Evolutionary conservation across 768 basidiomycete genomes (phyloP).

Genomic region (Galerina sulciceps): DNA sequence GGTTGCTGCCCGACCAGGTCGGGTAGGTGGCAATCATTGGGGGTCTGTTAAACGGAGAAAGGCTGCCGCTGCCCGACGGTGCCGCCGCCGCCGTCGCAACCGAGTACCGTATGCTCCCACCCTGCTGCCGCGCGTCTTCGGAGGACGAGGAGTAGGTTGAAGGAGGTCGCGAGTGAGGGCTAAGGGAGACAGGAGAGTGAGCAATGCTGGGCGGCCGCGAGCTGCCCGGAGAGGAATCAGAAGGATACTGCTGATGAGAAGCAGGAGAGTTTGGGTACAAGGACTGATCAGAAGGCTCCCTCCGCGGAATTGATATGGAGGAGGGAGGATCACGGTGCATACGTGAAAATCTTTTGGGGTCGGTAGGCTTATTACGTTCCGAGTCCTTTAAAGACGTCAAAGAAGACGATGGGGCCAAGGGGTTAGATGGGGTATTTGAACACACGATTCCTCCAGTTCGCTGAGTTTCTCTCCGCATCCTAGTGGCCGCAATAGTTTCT

Average conservation of each 20-base stretch:
- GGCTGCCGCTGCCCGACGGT: background rate
- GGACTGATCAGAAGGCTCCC: conserved; percentile 50
- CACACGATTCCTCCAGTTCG: conserved; percentile 49
- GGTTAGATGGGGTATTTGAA: conserved; percentile 30
- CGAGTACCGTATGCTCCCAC: conserved; percentile 44
- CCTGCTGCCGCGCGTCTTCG: conserved; percentile 52
- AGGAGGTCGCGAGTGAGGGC: conserved; percentile 51
- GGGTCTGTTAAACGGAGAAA: conserved; percentile 18
- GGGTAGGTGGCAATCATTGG: conserved; percentile 36
- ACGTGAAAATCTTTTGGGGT: conserved; percentile 43
- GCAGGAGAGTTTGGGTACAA: conserved; percentile 30
- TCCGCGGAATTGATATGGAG: conserved; percentile 39
- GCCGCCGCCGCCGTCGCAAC: conserved; percentile 24
- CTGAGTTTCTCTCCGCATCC: conserved; percentile 61
- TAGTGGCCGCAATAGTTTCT: conserved; percentile 64
- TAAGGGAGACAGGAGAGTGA: conserved; percentile 37
- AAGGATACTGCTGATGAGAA: conserved; percentile 25
- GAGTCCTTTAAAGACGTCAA: conserved; percentile 40
- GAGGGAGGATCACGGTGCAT: conserved; percentile 38
- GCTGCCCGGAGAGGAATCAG: conserved; percentile 54
- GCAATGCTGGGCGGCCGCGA: conserved; percentile 53
- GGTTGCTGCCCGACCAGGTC: conserved; percentile 43
- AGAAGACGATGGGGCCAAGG: conserved; percentile 37
- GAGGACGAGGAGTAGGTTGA: conserved; percentile 66
- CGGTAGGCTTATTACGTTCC: conserved; percentile 45